Percentiles rank a stretch among this genome's conserved stretches.
phyloP scores from a whole-genome alignment of 2,329 filamentous ascomycete species.

The Alternaria metachromatica region DNA sequence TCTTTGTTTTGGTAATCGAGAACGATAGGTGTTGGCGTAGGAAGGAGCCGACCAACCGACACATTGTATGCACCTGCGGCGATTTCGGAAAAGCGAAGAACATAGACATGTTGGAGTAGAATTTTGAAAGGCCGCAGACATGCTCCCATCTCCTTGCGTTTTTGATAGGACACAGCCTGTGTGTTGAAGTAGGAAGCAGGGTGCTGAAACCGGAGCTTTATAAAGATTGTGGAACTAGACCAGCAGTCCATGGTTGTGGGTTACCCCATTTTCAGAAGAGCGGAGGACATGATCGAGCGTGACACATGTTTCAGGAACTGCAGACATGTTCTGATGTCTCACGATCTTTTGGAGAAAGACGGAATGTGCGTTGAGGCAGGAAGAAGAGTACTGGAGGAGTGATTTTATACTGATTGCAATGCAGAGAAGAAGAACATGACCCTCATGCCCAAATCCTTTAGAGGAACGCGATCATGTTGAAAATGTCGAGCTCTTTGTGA shows the following conservation, averaged over 20 bases:
- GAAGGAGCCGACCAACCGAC: not conserved
- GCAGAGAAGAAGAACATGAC: no score
- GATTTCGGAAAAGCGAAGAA: not conserved
- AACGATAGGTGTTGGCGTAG: not conserved
- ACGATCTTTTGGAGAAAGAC: not conserved
- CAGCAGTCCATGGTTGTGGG: not conserved
- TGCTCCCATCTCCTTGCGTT: no score
- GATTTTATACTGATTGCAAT: not conserved
- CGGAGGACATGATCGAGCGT: not conserved
- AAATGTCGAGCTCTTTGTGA: no score
- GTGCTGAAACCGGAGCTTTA: not conserved
- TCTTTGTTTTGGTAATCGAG: not conserved
- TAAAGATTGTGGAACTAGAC: not conserved
- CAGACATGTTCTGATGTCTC: not conserved
- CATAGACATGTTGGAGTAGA: accelerated
- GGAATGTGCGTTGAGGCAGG: not conserved
- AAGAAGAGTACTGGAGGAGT: not conserved
- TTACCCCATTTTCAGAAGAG: not conserved
- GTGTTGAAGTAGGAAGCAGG: not conserved
- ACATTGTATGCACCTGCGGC: not conserved
- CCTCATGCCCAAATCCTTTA: no score
- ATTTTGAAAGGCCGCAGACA: not conserved
- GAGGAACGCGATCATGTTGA: no score
- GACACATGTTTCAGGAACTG: not conserved
- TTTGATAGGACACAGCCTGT: not conserved